A percentile compares a stretch with the other conserved stretches of the same genome.
Evolutionary conservation across 257 asterid genomes (phyloP).

Genomic region (Datura wrightii): DNA sequence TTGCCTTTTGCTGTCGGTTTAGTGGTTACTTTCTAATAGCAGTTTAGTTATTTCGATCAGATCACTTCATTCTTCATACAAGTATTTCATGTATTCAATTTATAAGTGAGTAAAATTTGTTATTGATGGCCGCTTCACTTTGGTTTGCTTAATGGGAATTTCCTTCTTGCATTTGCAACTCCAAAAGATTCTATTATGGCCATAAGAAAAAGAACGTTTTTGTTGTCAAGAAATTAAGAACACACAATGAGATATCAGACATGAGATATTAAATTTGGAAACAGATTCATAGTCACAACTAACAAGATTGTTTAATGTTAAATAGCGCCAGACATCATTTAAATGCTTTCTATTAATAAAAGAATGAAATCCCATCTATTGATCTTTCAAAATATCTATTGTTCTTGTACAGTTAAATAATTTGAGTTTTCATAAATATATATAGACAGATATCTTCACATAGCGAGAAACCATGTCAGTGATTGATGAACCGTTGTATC

Average conservation of each 20-base stretch:
- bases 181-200: neutral
- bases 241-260: neutral
- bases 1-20: neutral
- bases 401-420: neutral
- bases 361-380: neutral
- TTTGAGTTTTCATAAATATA: neutral
- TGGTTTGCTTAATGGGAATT: neutral
- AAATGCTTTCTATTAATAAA: neutral
- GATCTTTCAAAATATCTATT: neutral
- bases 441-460: neutral
- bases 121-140: neutral
- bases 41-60: neutral
- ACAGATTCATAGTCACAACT: neutral
- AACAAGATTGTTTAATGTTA: neutral
- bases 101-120: neutral
- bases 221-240: neutral
- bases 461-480: constrained; percentile 53
- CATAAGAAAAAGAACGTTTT: neutral
- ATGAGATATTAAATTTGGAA: neutral
- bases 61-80: constrained; percentile 20
- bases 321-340: neutral
- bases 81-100: neutral
- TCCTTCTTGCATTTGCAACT: neutral
- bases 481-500: constrained; percentile 88
- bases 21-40: neutral